Base-by-base conservation (phyloP, 1,139 yeast species). In the Kodamaea ohmeri region DNA sequence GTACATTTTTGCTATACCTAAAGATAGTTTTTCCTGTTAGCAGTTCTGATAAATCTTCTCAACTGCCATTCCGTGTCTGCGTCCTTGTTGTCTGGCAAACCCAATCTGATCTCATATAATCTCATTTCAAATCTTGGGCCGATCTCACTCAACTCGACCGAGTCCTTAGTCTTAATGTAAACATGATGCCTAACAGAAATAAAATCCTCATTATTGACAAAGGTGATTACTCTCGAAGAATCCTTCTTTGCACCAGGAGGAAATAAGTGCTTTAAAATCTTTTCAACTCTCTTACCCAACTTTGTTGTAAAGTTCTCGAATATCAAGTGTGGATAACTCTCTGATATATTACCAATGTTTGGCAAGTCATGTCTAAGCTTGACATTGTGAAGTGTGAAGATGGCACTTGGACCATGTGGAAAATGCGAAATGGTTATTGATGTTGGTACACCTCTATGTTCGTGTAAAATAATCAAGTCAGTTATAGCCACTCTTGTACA, bases 61-160 rank as follows among this genome's bases (percentile, higher is more conserved):
- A 87, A 69, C 67, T 87, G 88, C 98, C 98, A 92, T 62, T 92
- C 99, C 21, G 88, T 80, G 55, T 92, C 98, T n/a, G 97, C 96
- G 61, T 94, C 97, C 64, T 86, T 86, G 59, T 90, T 88, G 53
- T 92, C 98, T 46, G 92, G 67, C 36, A 96, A 86, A 3, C 99
- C 97, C 49, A 94, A 71, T 55, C 83, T 78, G 46, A 94, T 67
- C 58, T 92, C 97, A 57, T 80, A 92, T 46, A 92, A 66, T 58
- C 89, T 79, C 97, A 92, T 89, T 63, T 94, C 98, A 54, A 92
- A 92, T 45, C 99, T 71, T n/a, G 99, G 99, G 0, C 99, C 99
- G 28, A 94, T 85, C 58, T 92, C 99, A 46, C 97, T 92, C 45
- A 92, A 65, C 58, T 92, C 98, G 3, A 89, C 96, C 25, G 83